Base-by-base conservation (phyloP, 2,329 filamentous ascomycete genomes). In the Sclerotinia nivalis region DNA sequence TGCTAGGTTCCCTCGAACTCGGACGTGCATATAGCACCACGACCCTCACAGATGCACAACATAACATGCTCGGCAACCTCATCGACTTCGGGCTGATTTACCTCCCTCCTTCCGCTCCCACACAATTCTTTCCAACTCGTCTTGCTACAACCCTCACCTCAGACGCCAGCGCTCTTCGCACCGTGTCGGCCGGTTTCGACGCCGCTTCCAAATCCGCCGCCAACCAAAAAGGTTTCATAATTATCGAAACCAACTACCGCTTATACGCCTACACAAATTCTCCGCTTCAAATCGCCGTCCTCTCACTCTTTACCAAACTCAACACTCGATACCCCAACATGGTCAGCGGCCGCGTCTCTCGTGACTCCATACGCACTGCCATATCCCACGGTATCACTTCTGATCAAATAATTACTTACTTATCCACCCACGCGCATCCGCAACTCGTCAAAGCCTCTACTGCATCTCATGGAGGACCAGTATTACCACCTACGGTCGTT, bases 231-330 rank as follows among this genome's bases (percentile, higher is more conserved):
- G 94, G 94, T 72, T 96, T 93, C 82, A 93, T 99, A 78, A 94
- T 99, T 76, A 88, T 99, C 74, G 96, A 99, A 83, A 99, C 96
- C 12, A 99, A 99, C 82, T 98, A 97, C 83, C 92, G 96, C 37
- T 83, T 99, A 75, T 99, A 99, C 82, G 96, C 96, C 45, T 99
- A 99, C 83, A 98, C 96, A 9, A 91, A 91, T 47, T 97, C 93
- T 0, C 93, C 94, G 0, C 88, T 99, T 0, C 95, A 97, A 80
- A 99, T 98, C 73, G 93, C 93, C 68, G 93, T 99, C 71, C 89
- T 99, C 59, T 90, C 91, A 52, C 90, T 99, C 73, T 99, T 99
- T 82, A 88, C 91, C 65, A 91, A 91, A 71, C 89, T 99, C 68
- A 91, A 90, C 75, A 93, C 94, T 80, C 93, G 96, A 73, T 98